Evolutionary conservation across 2,329 filamentous ascomycete species (phyloP), one percentile per base, ranked within the genome.

Genomic region (Paramyrothecium sp.): DNA sequence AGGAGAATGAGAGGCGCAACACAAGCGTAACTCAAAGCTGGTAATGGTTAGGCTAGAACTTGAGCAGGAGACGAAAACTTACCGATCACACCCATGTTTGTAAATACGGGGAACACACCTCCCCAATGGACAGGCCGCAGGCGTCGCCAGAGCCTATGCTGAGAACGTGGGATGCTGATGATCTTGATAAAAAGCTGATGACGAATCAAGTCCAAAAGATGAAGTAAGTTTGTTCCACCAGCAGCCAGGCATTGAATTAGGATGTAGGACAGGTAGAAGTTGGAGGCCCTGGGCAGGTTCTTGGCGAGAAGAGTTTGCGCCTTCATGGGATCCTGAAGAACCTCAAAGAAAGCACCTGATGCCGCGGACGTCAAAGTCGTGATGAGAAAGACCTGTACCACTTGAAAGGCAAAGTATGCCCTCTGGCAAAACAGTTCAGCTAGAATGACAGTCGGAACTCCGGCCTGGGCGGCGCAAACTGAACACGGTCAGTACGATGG

Each of bases 251-350:
- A 96, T 73, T 98, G 95, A 3, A 99, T 85, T 33, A 98, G 86
- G 63, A 99, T 96, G 76, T 98, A 99, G 0, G 75, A 91, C 20
- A 98, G 88, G 73, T 97, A 99, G 70, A 98, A 96, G 75, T 96
- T 98, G 59, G 92, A 93, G 0, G 92, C 88, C 56, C 85, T 88
- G 19, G 95, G 95, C 7, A 99, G 80, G 58, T 90, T 89, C 17
- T 80, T 68, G 1, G 92, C 89, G 3, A 97, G 81, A 44, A 96
- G 74, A 0, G 71, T 75, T 0, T 91, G 85, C 7, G 86, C 83
- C 0, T 75, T 75, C 2, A 77, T 71, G 0, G 92, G 92, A 3
- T 91, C 65, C 0, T 86, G 44, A 16, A 87, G 77, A 51, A 96
- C 87, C 20, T 85, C 65, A 22, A 82, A 75, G 2, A 87, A 80